phyloP scores from a whole-genome alignment of 805 yeast genomes.

The Wickerhamomyces bovis region DNA sequence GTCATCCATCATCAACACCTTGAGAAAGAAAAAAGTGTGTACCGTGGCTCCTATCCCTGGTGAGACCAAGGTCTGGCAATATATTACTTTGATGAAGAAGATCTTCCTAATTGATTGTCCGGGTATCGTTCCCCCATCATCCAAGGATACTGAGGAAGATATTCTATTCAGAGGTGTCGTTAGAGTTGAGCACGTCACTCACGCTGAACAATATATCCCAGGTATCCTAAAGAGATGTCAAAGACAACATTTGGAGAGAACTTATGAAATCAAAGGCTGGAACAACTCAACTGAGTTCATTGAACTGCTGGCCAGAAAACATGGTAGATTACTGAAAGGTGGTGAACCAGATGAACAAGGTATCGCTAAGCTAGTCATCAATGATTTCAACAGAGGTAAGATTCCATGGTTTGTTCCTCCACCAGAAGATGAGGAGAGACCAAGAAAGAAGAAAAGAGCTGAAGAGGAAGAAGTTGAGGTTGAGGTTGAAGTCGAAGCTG shows the following conservation, averaged over 20 bases:
- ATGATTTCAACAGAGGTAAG: slow-evolving; percentile 94
- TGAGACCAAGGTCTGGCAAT: slow-evolving; percentile 98
- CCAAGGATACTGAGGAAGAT: slow-evolving; percentile 85
- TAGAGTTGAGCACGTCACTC: slow-evolving; percentile 93
- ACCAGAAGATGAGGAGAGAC: slow-evolving; percentile 58
- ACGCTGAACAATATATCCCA: slow-evolving; percentile 94
- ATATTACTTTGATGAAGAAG: slow-evolving; percentile 92
- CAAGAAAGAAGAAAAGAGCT: slow-evolving; percentile 24
- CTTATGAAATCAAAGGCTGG: slow-evolving; percentile 95
- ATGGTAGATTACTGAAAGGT: slow-evolving; percentile 89
- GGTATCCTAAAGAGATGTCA: slow-evolving; percentile 82
- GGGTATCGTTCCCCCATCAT: slow-evolving; percentile 95
- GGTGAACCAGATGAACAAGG: slow-evolving; percentile 97
- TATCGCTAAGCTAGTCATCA: slow-evolving; percentile 82
- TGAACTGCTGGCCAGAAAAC: slow-evolving; percentile 86
- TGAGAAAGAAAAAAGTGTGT: slow-evolving; percentile 93
- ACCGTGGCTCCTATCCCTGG: slow-evolving; percentile 98
- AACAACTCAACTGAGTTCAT: slow-evolving; percentile 68
- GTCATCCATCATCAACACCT: slow-evolving; percentile 89
- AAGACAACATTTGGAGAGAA: slow-evolving; percentile 85
- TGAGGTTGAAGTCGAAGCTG: slow-evolving; percentile 8
- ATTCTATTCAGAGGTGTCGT: slow-evolving; percentile 95
- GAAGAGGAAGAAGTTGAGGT: slow-evolving; percentile 18
- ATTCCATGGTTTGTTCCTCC: slow-evolving; percentile 98
- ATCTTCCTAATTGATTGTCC: slow-evolving; percentile 97